Base-by-base conservation (phyloP, 257 asterid species). In the Henckelia pumila region DNA sequence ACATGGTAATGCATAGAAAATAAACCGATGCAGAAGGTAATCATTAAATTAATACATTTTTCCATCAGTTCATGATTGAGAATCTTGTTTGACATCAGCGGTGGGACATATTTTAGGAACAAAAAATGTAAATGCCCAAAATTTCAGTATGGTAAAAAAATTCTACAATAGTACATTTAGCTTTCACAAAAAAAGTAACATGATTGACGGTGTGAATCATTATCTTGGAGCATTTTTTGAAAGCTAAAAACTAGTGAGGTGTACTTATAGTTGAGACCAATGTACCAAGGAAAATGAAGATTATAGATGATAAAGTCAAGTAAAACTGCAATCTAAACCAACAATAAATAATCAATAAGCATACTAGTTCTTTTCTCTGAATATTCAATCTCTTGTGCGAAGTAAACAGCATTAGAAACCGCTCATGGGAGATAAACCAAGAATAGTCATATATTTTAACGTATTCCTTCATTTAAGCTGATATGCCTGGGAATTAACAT, bases 201-300 rank as follows among this genome's bases (percentile, higher is more conserved):
- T 37, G 14, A 37, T 37, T 4, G 47, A 4, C 1, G 47, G n/a
- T n/a, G n/a, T n/a, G n/a, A n/a, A n/a, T n/a, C n/a, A n/a, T n/a
- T n/a, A n/a, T n/a, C n/a, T n/a, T n/a, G n/a, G n/a, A n/a, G n/a
- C n/a, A n/a, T n/a, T 40, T 40, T 40, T 11, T 3, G 1, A 3
- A 40, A 13, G 50, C 50, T 11, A 40, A 40, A 13, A 40, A n/a
- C 17, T 40, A 7, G 50, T 17, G 14, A n/a, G 21, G 24, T 40
- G 66, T 26, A 28, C 23, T 69, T 50, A 44, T 47, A 71, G 13
- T 13, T 25, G 26, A 32, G 8, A 25, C 67, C 21, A 60, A 58
- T 16, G 63, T 35, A 23, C 53, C 30, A 13, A 50, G 25, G 35
- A 52, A 60, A 60, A 64, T 25, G 1, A 29, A 49, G 29, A 47